Evolutionary conservation across 208 protist species (phyloP), one percentile per base, ranked within the genome.

Genomic region (Leishmania aethiopica): DNA sequence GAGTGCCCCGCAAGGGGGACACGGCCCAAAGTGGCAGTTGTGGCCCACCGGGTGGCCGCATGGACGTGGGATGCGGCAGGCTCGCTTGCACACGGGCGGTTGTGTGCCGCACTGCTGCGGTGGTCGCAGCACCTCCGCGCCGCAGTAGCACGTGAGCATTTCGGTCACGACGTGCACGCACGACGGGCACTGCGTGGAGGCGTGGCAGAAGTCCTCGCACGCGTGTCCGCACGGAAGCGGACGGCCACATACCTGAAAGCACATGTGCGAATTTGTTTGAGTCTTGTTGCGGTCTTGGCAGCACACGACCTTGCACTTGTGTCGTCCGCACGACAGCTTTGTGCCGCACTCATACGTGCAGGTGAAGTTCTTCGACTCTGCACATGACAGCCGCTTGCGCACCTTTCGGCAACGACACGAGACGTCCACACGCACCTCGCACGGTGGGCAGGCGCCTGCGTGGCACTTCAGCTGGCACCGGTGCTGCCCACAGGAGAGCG

Each of bases 1-100:
- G 60, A 78, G 87, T 69, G 79, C 78, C 67, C 70, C 69, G 77
- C 94, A 97, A 42, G 89, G 87, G 32, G 91, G 90, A 79, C 94
- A 97, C 42, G 91, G 88, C 60, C 90, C 94, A 75, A 88, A 93
- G 85, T 97, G 94, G 76, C 94, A 97, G n/a, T n/a, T 64, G 75
- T 96, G 92, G 17, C 49, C 69, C 15, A 79, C 75, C 25, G 71
- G 75, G 81, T 97, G 94, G 2, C 85, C 87, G 64, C 94, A 97
- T 8, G 88, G 62, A 15, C 67, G 78, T 55, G 55, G 19, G 19
- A 87, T 42, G 59, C 51, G 70, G 55, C 94, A 97, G 35, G 86
- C 86, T n/a, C 79, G 82, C n/a, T 40, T 84, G 75, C 93, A 96
- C 70, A 74, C 77, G 42, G 92, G 93, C 28, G 90, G 89, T 32